A percentile compares a stretch with the other conserved stretches of the same genome.
Conservation (phyloP, 108 stramenopile genomes). For the Seminavis robusta region DNA sequence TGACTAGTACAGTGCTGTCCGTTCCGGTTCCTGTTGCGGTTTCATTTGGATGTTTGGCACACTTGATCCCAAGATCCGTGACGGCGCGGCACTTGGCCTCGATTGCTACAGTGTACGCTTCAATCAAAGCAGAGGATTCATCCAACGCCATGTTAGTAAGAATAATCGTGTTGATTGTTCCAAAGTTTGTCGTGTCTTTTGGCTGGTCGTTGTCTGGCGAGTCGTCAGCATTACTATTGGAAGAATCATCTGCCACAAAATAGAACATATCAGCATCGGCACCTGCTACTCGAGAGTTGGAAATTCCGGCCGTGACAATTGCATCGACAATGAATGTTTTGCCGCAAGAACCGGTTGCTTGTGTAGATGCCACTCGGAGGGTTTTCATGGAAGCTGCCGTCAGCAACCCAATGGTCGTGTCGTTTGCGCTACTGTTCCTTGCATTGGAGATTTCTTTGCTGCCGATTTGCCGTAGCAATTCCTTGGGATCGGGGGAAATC, state of each 20-base stretch:
- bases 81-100: slow-evolving; percentile 42
- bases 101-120: slow-evolving; percentile 47
- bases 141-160: slow-evolving; percentile 21
- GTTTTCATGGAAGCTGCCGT: slow-evolving; percentile 48
- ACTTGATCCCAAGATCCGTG: slow-evolving; percentile 18
- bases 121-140: slow-evolving; percentile 23
- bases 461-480: background rate
- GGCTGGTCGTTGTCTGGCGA: too few relatives aligned
- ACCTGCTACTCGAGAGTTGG: slow-evolving; percentile 31
- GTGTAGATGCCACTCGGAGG: slow-evolving; percentile 14
- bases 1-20: slow-evolving; percentile 23
- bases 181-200: too few relatives aligned
- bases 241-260: slow-evolving; percentile 10
- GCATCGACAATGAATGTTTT: slow-evolving; percentile 34
- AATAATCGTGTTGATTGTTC: slow-evolving; percentile 51
- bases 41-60: slow-evolving; percentile 24
- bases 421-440: too few relatives aligned
- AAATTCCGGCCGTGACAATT: slow-evolving; percentile 46
- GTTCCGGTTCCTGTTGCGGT: slow-evolving; percentile 43
- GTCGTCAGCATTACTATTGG: too few relatives aligned
- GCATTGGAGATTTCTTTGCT: background rate
- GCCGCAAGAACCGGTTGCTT: slow-evolving; percentile 3
- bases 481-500: background rate
- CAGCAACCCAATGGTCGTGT: slow-evolving; percentile 29
- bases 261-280: slow-evolving; percentile 45